phyloP scores from a whole-genome alignment of 306 rosid species.

The Delonix regia region DNA sequence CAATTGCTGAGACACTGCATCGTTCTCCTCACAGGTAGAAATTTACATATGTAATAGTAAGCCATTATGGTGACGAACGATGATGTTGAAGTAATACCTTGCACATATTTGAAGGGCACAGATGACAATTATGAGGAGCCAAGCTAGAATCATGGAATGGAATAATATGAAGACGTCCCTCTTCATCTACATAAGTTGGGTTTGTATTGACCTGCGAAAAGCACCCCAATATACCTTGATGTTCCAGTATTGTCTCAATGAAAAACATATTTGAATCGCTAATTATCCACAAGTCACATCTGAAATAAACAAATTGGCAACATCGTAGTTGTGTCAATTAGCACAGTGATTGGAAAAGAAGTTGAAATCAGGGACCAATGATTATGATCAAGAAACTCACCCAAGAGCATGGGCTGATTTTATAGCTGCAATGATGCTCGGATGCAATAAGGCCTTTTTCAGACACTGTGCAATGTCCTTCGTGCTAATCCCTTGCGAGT shows the following conservation, averaged over 20 bases:
- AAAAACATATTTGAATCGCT: constrained; percentile 77
- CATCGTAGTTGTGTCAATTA: constrained; percentile 4
- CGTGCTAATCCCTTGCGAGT: constrained; percentile 57
- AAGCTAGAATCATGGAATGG: constrained; percentile 58
- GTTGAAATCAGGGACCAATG: neutral
- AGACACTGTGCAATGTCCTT: constrained; percentile 60
- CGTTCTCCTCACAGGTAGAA: neutral
- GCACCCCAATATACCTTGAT: constrained; percentile 61
- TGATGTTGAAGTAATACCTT: constrained; percentile 51
- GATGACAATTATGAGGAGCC: constrained; percentile 65
- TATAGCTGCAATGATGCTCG: constrained; percentile 59
- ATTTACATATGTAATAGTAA: neutral
- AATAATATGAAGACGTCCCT: constrained; percentile 59
- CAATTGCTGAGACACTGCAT: neutral
- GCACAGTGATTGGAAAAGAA: neutral
- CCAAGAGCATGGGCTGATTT: constrained; percentile 65
- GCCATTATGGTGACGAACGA: neutral
- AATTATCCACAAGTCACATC: constrained; percentile 75
- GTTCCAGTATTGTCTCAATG: constrained; percentile 68
- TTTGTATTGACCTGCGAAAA: constrained; percentile 67
- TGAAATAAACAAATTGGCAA: constrained; percentile 33
- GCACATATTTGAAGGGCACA: constrained; percentile 82
- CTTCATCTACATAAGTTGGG: constrained; percentile 52
- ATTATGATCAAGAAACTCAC: constrained; percentile 35
- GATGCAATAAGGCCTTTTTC: constrained; percentile 54